Percentiles rank a stretch among this genome's conserved stretches.
Conservation (phyloP, 2,329 filamentous ascomycete genomes). For the Neonectria coccinea region DNA sequence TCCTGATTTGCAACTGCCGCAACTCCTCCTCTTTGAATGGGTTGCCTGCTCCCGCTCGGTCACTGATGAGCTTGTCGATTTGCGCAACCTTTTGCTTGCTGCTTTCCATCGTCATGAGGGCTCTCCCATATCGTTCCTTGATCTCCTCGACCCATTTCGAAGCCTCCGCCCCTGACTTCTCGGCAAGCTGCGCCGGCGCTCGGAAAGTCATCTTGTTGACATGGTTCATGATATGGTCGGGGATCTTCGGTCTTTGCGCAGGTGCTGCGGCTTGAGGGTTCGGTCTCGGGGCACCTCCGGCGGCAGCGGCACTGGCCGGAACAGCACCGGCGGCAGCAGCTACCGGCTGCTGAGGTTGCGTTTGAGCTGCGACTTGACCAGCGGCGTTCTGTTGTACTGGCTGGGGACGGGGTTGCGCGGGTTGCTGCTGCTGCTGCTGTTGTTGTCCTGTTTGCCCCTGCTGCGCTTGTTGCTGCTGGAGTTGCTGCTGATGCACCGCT, state of each 20-base stretch:
- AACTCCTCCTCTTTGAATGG: conserved; percentile 61
- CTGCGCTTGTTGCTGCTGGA: conserved; percentile 44
- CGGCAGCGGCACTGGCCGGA: conserved; percentile 24
- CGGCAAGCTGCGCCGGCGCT: conserved; percentile 55
- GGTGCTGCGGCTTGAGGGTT: conserved; percentile 41
- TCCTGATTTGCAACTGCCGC: conserved; percentile 57
- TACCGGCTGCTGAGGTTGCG: conserved; percentile 32
- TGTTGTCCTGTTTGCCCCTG: conserved; percentile 41
- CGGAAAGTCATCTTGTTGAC: conserved; percentile 62
- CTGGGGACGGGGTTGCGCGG: conserved; percentile 40
- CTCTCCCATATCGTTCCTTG: conserved; percentile 60
- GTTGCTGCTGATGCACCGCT: conserved; percentile 50
- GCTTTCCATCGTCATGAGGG: conserved; percentile 63
- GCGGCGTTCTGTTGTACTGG: conserved; percentile 36
- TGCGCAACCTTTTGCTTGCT: conserved; percentile 55
- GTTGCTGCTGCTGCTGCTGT: conserved; percentile 40
- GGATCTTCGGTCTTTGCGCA: conserved; percentile 50
- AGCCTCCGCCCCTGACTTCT: conserved; percentile 57
- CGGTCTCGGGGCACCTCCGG: conserved; percentile 33
- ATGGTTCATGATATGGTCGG: conserved; percentile 60
- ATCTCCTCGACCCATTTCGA: conserved; percentile 63
- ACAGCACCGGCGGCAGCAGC: conserved; percentile 25
- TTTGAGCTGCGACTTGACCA: conserved; percentile 40
- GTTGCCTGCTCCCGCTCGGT: conserved; percentile 57
- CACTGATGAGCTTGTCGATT: conserved; percentile 58